These are phyloP conservation scores for Fraxinus paxiana DNA, from an alignment of 305 asterid species.

Conservation along the genomic window DNA sequence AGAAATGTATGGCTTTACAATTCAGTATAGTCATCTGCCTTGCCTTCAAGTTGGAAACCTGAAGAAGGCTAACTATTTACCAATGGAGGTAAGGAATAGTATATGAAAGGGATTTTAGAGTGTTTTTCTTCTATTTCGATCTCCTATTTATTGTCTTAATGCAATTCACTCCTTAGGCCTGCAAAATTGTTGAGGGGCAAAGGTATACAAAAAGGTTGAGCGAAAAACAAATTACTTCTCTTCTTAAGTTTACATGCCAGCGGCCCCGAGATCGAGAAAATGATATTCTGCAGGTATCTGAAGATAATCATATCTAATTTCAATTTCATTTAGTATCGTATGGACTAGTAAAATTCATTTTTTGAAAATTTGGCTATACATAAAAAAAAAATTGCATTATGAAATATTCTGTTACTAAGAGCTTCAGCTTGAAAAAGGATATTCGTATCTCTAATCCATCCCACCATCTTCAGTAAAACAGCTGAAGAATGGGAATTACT, in stretches of 20 bases:
- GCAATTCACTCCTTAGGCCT: constrained; percentile 50
- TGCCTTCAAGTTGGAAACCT: constrained; percentile 99
- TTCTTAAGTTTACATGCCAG: constrained; percentile 92
- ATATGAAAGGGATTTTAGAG: neutral
- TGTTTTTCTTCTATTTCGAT: neutral
- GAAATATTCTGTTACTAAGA: neutral
- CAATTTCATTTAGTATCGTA: neutral
- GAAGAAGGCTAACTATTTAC: constrained; percentile 95
- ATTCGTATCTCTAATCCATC: neutral
- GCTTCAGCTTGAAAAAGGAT: neutral
- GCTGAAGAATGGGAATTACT: neutral
- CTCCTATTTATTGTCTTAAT: constrained; percentile 14
- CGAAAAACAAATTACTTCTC: constrained; percentile 91
- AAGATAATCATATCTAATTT: neutral
- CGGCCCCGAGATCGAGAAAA: constrained; percentile 89
- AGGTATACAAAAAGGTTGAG: constrained; percentile 89
- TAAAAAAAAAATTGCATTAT: neutral
- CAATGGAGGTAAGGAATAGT: constrained; percentile 76
- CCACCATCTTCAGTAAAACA: neutral
- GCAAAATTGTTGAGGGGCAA: constrained; percentile 97
- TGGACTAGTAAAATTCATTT: neutral
- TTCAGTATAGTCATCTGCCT: constrained; percentile 90
- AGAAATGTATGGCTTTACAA: constrained; percentile 88
- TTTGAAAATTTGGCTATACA: neutral
- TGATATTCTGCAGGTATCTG: constrained; percentile 74